A percentile compares a stretch with the other conserved stretches of the same genome.
phyloP scores from a whole-genome alignment of 2,329 filamentous ascomycete genomes.

The Ophioceras dolichostomum region DNA sequence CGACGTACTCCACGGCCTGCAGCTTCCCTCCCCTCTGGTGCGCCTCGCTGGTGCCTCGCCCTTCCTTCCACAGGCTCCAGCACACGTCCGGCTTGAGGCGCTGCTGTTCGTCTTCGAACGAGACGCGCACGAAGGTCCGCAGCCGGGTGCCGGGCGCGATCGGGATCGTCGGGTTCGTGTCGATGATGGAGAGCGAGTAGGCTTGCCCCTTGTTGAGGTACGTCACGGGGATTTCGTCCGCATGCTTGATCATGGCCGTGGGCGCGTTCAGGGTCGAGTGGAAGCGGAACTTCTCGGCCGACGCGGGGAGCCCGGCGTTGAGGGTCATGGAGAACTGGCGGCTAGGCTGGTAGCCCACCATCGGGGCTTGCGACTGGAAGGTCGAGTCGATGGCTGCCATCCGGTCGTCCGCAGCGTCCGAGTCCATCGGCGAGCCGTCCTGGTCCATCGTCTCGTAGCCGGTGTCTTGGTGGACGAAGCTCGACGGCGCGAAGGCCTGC shows the following conservation, averaged over 20 bases:
- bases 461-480: constrained; percentile 70
- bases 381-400: constrained; percentile 46
- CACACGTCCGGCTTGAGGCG: constrained; percentile 59
- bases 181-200: constrained; percentile 75
- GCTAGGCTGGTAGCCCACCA: constrained; percentile 43
- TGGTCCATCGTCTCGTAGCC: constrained; percentile 71
- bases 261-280: constrained; percentile 84
- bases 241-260: constrained; percentile 87
- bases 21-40: constrained; percentile 87
- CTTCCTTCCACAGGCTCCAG: constrained; percentile 87
- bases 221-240: constrained; percentile 88
- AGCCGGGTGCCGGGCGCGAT: constrained; percentile 56
- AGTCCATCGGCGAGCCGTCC: constrained; percentile 56
- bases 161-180: constrained; percentile 54
- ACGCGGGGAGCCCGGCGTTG: constrained; percentile 33
- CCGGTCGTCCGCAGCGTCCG: constrained; percentile 35
- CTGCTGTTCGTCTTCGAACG: constrained; percentile 94
- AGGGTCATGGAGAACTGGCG: constrained; percentile 29
- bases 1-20: constrained; percentile 91
- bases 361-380: constrained; percentile 48
- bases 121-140: constrained; percentile 86
- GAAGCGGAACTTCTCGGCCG: constrained; percentile 70
- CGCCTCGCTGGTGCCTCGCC: constrained; percentile 86
- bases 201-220: constrained; percentile 97
- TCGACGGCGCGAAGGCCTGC: constrained; percentile 59